Conservation (phyloP, 495 filamentous ascomycete genomes). For the Aspergillus affinis region DNA sequence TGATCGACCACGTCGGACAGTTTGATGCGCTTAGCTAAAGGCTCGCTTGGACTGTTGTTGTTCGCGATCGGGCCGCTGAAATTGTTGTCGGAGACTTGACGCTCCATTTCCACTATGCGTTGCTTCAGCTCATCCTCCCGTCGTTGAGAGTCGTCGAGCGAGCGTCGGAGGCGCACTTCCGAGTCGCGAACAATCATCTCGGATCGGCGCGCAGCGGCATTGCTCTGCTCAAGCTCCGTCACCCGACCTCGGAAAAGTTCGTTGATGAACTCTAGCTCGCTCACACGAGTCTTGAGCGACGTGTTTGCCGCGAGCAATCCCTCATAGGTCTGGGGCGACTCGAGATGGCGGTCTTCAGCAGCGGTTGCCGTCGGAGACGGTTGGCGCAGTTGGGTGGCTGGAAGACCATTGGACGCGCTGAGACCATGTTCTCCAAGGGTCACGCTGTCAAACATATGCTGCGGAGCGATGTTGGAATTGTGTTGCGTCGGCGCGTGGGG, state of each 20-base stretch:
- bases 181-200: slow-evolving; percentile 57
- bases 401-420: slow-evolving; percentile 56
- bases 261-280: slow-evolving; percentile 93
- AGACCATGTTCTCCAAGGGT: slow-evolving; percentile 63
- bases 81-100: slow-evolving; percentile 48
- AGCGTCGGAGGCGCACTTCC: slow-evolving; percentile 61
- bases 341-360: slow-evolving; percentile 71
- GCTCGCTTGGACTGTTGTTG: slow-evolving; percentile 38
- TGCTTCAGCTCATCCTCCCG: slow-evolving; percentile 82
- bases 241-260: slow-evolving; percentile 89
- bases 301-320: slow-evolving; percentile 74
- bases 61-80: slow-evolving; percentile 13
- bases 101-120: slow-evolving; percentile 77
- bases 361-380: slow-evolving; percentile 68
- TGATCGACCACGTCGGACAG: slow-evolving; percentile 47
- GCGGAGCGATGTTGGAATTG: slow-evolving; percentile 72
- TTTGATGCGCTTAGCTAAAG: slow-evolving; percentile 46
- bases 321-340: slow-evolving; percentile 78
- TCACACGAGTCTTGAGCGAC: slow-evolving; percentile 83
- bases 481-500: slow-evolving; percentile 38
- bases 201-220: slow-evolving; percentile 61
- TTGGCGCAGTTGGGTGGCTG: slow-evolving; percentile 54
- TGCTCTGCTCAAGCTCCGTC: slow-evolving; percentile 78
- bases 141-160: slow-evolving; percentile 71
- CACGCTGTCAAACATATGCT: slow-evolving; percentile 75